Conservation (phyloP, 78 protist species). For the Planoprotostelium fungivorum region DNA sequence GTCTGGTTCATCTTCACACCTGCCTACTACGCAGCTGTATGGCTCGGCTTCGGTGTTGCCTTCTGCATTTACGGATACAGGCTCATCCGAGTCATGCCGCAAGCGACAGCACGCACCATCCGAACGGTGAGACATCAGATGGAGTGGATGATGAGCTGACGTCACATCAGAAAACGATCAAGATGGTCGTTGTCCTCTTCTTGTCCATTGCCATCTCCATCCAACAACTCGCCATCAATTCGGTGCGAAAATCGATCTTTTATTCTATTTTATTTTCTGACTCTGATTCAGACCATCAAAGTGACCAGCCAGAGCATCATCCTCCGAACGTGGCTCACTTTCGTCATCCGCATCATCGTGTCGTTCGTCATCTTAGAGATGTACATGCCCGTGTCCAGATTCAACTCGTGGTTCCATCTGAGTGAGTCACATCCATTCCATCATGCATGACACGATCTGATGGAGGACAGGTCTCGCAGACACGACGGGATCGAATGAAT, state of each 20-base stretch:
- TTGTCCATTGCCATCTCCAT: not conserved
- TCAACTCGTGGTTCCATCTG: not conserved
- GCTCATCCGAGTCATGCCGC: not conserved
- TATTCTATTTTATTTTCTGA: not conserved
- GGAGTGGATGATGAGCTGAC: not conserved
- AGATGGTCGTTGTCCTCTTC: not conserved
- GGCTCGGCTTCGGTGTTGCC: not conserved
- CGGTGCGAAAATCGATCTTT: not conserved
- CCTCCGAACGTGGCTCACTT: not conserved
- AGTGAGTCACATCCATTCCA: too few species aligned
- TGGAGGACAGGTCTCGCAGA: too few species aligned
- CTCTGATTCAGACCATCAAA: not conserved
- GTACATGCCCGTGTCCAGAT: not conserved
- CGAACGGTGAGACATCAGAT: not conserved
- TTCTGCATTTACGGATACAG: not conserved
- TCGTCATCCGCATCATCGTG: not conserved
- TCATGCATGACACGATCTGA: too few species aligned
- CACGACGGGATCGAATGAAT: too few species aligned
- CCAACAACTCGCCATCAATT: not conserved
- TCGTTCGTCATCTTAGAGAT: not conserved
- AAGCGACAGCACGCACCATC: not conserved
- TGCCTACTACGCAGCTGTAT: not conserved
- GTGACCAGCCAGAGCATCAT: conserved; percentile 1
- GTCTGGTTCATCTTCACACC: not conserved
- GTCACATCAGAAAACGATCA: not conserved